phyloP scores from a whole-genome alignment of 2,329 filamentous ascomycete species.

The Achaetomium macrosporum region DNA sequence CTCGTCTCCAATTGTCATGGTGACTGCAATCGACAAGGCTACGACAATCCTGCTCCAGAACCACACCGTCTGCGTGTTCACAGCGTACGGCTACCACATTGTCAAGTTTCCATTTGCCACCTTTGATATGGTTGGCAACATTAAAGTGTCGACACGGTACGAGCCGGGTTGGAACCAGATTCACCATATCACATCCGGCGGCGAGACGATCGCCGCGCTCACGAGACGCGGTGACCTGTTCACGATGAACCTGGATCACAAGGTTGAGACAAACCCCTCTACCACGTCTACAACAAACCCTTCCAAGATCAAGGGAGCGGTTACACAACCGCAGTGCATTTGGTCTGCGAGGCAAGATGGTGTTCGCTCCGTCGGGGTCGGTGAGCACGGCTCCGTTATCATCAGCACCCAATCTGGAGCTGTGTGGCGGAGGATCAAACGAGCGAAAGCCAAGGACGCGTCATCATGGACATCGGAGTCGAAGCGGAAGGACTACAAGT shows the following conservation, averaged over 20 bases:
- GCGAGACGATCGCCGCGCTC: constrained; percentile 85
- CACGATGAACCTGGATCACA: constrained; percentile 70
- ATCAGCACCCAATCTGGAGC: constrained; percentile 88
- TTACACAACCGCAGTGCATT: constrained; percentile 72
- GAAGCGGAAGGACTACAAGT: constrained; percentile 87
- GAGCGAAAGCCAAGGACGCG: constrained; percentile 71
- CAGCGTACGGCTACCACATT: constrained; percentile 92
- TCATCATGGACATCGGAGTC: constrained; percentile 44
- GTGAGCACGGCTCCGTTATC: constrained; percentile 90
- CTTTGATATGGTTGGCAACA: constrained; percentile 62
- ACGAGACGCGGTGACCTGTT: constrained; percentile 83
- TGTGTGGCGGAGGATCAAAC: constrained; percentile 83
- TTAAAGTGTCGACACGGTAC: constrained; percentile 59
- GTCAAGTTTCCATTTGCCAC: constrained; percentile 73
- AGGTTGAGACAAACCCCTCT: constrained; percentile 53
- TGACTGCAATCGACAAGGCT: constrained; percentile 84
- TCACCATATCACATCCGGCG: constrained; percentile 71
- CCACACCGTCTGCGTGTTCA: constrained; percentile 87
- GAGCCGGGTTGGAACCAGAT: constrained; percentile 63
- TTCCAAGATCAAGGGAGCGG: constrained; percentile 75
- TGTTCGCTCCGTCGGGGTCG: constrained; percentile 78
- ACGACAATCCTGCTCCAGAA: constrained; percentile 82
- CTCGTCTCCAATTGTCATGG: constrained; percentile 64
- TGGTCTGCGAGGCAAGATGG: constrained; percentile 88
- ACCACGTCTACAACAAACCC: constrained; percentile 84